A percentile compares a stretch with the other conserved stretches of the same genome.
Conservation (phyloP, 129 eudicot species). For the Daucus carota region DH1_v3.0 NC_030383.2:54595501-54596000, state of each 20-base stretch:
- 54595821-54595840: neutral
- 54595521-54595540: conserved; percentile 67
- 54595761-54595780: no score
- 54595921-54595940: no score
- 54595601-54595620: conserved; percentile 64
- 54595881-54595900: no score
- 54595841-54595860: neutral
- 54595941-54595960: no score
- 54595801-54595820: neutral
- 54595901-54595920: neutral
- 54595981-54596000: neutral
- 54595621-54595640: conserved; percentile 70
- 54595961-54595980: no score
- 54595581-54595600: conserved; percentile 90
- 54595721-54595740: neutral
- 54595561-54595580: conserved; percentile 93
- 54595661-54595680: conserved; percentile 83
- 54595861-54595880: no score
- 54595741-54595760: neutral
- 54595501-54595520: conserved; percentile 93
- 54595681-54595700: conserved; percentile 44
- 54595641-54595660: conserved; percentile 75
- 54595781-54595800: no score
- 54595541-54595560: conserved; percentile 88
- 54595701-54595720: neutral